These are phyloP conservation scores for Paraconiothyrium sp. DNA, from an alignment of 2,329 filamentous ascomycete genomes.

Conservation along the genomic window DNA sequence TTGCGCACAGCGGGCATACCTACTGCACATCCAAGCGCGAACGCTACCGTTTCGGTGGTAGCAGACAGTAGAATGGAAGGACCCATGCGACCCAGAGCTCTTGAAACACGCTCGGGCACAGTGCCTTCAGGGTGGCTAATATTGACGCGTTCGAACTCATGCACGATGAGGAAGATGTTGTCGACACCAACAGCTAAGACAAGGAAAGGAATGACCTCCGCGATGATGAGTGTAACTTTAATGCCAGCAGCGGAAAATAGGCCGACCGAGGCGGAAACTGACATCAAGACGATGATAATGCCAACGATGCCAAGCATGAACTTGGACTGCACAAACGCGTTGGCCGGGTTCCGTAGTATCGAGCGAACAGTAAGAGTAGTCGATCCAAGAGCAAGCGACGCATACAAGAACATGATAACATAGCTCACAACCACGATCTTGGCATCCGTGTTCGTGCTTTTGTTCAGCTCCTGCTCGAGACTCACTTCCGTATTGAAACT, in stretches of 20 bases:
- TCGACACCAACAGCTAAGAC: constrained; percentile 96
- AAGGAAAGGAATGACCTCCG: constrained; percentile 97
- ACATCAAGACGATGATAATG: constrained; percentile 96
- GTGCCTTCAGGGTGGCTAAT: constrained; percentile 87
- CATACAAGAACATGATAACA: constrained; percentile 98
- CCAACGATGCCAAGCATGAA: constrained; percentile 94
- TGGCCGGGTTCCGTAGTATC: constrained; percentile 81
- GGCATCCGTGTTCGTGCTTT: constrained; percentile 97
- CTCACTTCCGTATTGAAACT: constrained; percentile 97
- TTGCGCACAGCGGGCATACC: constrained; percentile 98
- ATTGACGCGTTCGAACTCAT: constrained; percentile 97
- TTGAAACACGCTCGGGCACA: constrained; percentile 85
- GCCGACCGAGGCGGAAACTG: constrained; percentile 92
- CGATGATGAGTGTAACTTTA: constrained; percentile 96
- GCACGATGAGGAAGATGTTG: constrained; percentile 98
- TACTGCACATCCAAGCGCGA: constrained; percentile 90
- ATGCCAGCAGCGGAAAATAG: constrained; percentile 91
- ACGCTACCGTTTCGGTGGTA: constrained; percentile 92
- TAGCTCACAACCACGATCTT: constrained; percentile 98
- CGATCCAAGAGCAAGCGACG: constrained; percentile 89
- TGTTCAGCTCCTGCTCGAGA: constrained; percentile 94
- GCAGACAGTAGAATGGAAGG: constrained; percentile 96
- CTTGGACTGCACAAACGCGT: constrained; percentile 92
- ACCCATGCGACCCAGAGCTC: constrained; percentile 93
- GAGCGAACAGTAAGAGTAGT: constrained; percentile 81